Percentiles rank a stretch among this genome's conserved stretches.
Conservation (phyloP, 1,139 yeast genomes). For the Lodderomyces orthopsilosis region DNA sequence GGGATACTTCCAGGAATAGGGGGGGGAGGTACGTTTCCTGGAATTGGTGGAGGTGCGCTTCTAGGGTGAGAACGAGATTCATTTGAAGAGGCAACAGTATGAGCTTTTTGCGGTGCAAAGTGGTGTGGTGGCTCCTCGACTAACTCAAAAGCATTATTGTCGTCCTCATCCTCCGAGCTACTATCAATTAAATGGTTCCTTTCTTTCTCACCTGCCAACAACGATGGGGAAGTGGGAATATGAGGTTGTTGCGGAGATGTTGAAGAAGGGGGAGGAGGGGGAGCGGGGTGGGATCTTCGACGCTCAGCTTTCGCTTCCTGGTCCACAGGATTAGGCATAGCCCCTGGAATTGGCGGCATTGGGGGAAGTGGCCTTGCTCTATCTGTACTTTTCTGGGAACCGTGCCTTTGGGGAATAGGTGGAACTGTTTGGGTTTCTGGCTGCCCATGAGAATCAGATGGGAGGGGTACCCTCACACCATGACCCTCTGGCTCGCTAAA, state of each 20-base stretch:
- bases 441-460: not conserved
- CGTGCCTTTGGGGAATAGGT: slow-evolving; percentile 11
- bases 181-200: not conserved
- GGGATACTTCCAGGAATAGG: slow-evolving; percentile 7
- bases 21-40: slow-evolving; percentile 11
- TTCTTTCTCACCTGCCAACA: not conserved
- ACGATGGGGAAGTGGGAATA: not conserved
- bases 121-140: slow-evolving; percentile 3
- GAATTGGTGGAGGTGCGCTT: slow-evolving; percentile 1
- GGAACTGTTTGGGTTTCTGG: not conserved
- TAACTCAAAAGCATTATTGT: slow-evolving; percentile 1
- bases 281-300: not conserved
- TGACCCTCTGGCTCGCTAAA: slow-evolving; percentile 6
- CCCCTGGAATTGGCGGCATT: slow-evolving; percentile 13
- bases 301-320: not conserved
- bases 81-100: slow-evolving; percentile 8
- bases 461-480: not conserved
- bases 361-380: slow-evolving; percentile 9
- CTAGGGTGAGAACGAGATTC: not conserved
- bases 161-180: not conserved
- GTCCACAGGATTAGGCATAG: slow-evolving; percentile 8
- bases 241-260: not conserved
- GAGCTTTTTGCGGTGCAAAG: slow-evolving; percentile 12
- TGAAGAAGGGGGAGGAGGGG: slow-evolving; percentile 12
- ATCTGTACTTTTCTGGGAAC: not conserved